phyloP scores from a whole-genome alignment of 176 grass and related monocot species.

The Ensete ventricosum region DNA sequence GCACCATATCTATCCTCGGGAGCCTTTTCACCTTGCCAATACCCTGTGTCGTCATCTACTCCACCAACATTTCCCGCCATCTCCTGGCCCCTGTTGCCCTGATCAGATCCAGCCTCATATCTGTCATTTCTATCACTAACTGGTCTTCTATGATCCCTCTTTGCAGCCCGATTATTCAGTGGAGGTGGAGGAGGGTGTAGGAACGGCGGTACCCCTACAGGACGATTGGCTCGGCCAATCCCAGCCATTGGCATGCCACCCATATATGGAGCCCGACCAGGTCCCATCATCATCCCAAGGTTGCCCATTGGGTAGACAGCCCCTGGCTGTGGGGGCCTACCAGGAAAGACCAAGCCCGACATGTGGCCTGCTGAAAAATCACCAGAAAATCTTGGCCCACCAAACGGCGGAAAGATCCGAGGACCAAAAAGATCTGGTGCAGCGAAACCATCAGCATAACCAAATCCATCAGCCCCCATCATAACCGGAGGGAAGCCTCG shows the following conservation, averaged over 20 bases:
- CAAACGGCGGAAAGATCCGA: constrained; percentile 64
- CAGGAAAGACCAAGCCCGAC: constrained; percentile 75
- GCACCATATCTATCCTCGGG: constrained; percentile 35
- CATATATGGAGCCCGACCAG: constrained; percentile 57
- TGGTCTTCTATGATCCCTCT: constrained; percentile 56
- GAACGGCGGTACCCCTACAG: constrained; percentile 61
- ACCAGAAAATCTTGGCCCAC: constrained; percentile 59
- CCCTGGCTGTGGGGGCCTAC: constrained; percentile 49
- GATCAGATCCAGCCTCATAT: constrained; percentile 56
- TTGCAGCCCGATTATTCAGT: constrained; percentile 29
- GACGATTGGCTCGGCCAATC: constrained; percentile 60
- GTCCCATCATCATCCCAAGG: constrained; percentile 86
- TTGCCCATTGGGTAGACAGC: constrained; percentile 51
- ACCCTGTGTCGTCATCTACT: constrained; percentile 27
- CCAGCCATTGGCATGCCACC: constrained; percentile 68
- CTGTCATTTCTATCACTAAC: constrained; percentile 39
- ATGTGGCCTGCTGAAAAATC: constrained; percentile 56
- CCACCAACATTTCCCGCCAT: constrained; percentile 26
- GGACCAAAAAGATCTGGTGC: constrained; percentile 69
- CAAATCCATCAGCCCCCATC: constrained; percentile 72
- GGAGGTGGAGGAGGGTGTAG: constrained; percentile 32
- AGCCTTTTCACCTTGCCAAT: constrained; percentile 26
- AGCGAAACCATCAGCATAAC: constrained; percentile 52
- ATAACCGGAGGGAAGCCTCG: constrained; percentile 74
- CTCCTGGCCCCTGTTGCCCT: constrained; percentile 53